phyloP scores from a whole-genome alignment of 768 basidiomycete genomes.

The Panaeolus cyanescens region DNA sequence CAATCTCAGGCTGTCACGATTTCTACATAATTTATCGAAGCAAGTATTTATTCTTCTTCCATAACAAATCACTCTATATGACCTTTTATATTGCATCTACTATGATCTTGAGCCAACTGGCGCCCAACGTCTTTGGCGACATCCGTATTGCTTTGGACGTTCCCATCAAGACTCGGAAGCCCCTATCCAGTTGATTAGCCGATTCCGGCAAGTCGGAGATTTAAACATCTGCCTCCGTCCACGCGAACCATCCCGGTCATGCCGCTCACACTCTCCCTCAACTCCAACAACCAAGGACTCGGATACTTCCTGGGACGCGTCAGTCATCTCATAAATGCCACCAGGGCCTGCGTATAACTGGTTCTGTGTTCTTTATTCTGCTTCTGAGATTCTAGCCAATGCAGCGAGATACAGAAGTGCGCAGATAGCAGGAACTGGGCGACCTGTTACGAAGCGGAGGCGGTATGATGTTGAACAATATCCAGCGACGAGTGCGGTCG shows the following conservation, averaged over 20 bases:
- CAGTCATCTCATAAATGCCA: constrained; percentile 46
- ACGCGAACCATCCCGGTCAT: not conserved
- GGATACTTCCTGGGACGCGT: not conserved
- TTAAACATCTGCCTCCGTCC: not conserved
- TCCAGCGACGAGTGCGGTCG: not conserved
- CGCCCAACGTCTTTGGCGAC: too few relatives aligned
- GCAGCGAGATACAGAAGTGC: constrained; percentile 60
- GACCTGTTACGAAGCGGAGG: constrained; percentile 11
- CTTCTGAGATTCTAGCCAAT: constrained; percentile 61
- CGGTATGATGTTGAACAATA: not conserved
- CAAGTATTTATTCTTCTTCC: too few relatives aligned
- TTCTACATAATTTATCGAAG: too few relatives aligned
- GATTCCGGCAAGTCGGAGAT: constrained; percentile 1
- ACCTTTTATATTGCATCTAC: too few relatives aligned
- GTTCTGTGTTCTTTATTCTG: constrained; percentile 65
- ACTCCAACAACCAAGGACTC: not conserved
- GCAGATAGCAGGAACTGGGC: constrained; percentile 27
- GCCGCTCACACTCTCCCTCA: not conserved
- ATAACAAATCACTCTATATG: too few relatives aligned
- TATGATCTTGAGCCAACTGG: too few relatives aligned
- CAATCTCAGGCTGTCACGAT: too few relatives aligned
- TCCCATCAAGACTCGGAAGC: not conserved
- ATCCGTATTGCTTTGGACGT: too few relatives aligned
- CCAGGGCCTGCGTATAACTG: constrained; percentile 72
- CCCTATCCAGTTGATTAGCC: not conserved